Conservation (phyloP, 805 yeast species). For the Sugiyamaella lignohabitans region DNA sequence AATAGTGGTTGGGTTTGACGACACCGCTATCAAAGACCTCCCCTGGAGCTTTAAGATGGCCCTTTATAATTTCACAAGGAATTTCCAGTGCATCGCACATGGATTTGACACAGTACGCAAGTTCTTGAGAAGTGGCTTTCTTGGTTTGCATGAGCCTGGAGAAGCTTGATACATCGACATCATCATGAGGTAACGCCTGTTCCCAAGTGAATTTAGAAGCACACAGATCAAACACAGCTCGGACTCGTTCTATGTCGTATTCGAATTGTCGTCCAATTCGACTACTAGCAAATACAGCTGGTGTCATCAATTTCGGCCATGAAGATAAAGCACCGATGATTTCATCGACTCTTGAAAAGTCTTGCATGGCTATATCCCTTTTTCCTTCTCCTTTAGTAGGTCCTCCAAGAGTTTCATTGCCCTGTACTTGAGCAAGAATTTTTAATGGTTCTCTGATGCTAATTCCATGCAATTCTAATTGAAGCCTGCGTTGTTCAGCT, state of each 20-base stretch:
- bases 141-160: conserved; percentile 32
- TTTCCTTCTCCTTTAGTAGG: conserved; percentile 16
- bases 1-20: conserved; percentile 68
- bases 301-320: conserved; percentile 39
- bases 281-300: conserved; percentile 49
- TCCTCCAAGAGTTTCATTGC: conserved; percentile 25
- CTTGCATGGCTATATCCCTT: conserved; percentile 15
- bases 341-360: conserved; percentile 26
- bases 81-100: conserved; percentile 66
- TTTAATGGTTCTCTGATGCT: conserved; percentile 55
- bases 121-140: conserved; percentile 60
- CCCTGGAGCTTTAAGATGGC: conserved; percentile 77
- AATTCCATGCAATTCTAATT: conserved; percentile 51
- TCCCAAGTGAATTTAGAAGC: conserved; percentile 50
- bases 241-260: conserved; percentile 50
- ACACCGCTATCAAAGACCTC: conserved; percentile 41
- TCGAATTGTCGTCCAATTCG: conserved; percentile 48
- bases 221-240: conserved; percentile 60
- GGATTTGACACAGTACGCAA: conserved; percentile 69
- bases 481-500: conserved; percentile 53
- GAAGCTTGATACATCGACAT: conserved; percentile 21
- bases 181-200: conserved; percentile 22
- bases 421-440: conserved; percentile 16
- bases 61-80: conserved; percentile 69
- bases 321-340: conserved; percentile 28